Percentiles rank a stretch among this genome's conserved stretches.
Evolutionary conservation across 1,139 yeast genomes (phyloP).

Genomic region (Zygosaccharomyces pseudobailii): DNA sequence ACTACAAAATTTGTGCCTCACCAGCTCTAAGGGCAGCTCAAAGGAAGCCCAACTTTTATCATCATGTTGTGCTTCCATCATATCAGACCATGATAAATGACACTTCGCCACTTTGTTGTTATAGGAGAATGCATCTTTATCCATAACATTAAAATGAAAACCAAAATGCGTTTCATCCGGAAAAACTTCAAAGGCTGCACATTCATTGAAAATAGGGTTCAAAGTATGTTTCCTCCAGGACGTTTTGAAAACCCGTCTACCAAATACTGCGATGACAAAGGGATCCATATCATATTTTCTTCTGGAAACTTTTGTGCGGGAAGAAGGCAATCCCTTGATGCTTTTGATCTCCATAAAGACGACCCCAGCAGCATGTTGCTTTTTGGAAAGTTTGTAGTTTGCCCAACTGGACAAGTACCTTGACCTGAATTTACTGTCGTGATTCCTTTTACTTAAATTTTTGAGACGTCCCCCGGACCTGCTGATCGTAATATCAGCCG

Average conservation of each 20-base stretch:
- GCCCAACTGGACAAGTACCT: conserved; percentile 7
- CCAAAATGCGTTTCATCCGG: conserved; percentile 61
- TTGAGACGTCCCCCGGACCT: conserved; percentile 15
- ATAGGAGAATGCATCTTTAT: conserved; percentile 75
- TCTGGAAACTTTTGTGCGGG: conserved; percentile 55
- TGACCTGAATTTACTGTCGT: conserved; percentile 1
- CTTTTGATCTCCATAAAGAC: conserved; percentile 69
- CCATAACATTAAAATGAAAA: conserved; percentile 68
- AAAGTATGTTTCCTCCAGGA: conserved; percentile 80
- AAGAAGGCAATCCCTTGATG: conserved; percentile 68
- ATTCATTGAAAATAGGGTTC: conserved; percentile 78
- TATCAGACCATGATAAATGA: conserved; percentile 48
- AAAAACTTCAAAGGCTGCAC: conserved; percentile 71
- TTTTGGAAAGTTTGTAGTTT: conserved; percentile 28
- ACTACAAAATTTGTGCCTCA: conserved; percentile 29
- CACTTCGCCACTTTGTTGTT: conserved; percentile 78
- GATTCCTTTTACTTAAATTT: conserved; percentile 9
- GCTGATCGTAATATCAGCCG: conserved; percentile 9
- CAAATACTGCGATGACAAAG: conserved; percentile 86
- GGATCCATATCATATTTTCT: conserved; percentile 91
- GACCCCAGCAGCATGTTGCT: conserved; percentile 49
- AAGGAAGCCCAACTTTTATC: conserved; percentile 16
- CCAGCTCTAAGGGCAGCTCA: conserved; percentile 37
- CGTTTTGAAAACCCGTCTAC: conserved; percentile 81
- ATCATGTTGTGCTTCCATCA: conserved; percentile 34